phyloP scores from a whole-genome alignment of 768 basidiomycete species.

The Boletales sp. region DNA sequence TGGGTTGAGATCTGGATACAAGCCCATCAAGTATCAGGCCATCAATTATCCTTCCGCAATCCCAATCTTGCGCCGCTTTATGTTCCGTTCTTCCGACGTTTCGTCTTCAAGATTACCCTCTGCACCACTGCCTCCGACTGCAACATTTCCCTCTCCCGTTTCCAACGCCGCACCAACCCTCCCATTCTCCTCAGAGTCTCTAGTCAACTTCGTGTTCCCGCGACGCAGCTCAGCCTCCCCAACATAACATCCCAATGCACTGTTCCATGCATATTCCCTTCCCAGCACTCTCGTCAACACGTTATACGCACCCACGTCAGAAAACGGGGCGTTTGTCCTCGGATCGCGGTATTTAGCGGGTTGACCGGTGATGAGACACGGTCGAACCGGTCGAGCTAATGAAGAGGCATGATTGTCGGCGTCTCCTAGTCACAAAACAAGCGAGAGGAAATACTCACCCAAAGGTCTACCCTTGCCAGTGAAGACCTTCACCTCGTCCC shows the following conservation, averaged over 20 bases:
- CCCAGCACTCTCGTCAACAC: slow-evolving; percentile 57
- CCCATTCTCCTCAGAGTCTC: background rate
- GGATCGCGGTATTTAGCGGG: slow-evolving; percentile 81
- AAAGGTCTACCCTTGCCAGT: slow-evolving; percentile 62
- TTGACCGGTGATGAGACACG: slow-evolving; percentile 77
- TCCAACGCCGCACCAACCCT: background rate
- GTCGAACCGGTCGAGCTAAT: slow-evolving; percentile 60
- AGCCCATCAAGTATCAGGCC: too few relatives aligned
- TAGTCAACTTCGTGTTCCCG: background rate
- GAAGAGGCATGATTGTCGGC: background rate
- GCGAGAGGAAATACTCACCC: slow-evolving; percentile 36
- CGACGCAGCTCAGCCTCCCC: slow-evolving; percentile 4
- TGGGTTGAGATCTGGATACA: too few relatives aligned
- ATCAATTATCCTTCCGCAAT: slow-evolving; percentile 2
- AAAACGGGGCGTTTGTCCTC: slow-evolving; percentile 73
- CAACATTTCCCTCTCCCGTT: background rate
- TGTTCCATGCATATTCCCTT: slow-evolving; percentile 70
- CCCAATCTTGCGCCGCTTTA: slow-evolving; percentile 15
- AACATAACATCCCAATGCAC: slow-evolving; percentile 41
- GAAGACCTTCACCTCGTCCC: slow-evolving; percentile 69
- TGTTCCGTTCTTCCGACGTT: slow-evolving; percentile 5
- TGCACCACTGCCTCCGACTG: background rate
- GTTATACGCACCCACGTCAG: slow-evolving; percentile 62
- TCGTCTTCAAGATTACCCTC: background rate
- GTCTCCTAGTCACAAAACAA: background rate